Conservation (phyloP, 305 asterid species). For the Plantago coronopus region DNA sequence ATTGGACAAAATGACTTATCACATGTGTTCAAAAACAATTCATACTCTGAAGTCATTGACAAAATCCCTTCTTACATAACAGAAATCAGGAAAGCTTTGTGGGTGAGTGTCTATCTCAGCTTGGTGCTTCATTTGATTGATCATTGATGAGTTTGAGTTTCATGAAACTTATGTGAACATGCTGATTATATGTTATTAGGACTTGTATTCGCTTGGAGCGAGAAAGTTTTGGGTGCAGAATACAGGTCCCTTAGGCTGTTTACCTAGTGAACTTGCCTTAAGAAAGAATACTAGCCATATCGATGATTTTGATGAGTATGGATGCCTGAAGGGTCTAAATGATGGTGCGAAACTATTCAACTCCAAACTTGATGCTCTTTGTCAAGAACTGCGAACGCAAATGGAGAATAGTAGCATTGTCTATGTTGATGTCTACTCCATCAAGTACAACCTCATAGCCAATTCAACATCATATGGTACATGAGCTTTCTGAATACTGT, state of each 20-base stretch:
- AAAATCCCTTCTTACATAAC: conserved; percentile 27
- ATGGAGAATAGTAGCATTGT: conserved; percentile 25
- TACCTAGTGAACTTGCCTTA: conserved; percentile 24
- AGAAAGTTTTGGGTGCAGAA: conserved; percentile 31
- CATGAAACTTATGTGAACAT: no score
- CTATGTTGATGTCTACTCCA: conserved; percentile 26
- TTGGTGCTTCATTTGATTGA: neutral
- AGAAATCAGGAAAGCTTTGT: conserved; percentile 23
- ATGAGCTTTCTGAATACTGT: neutral
- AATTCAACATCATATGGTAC: conserved; percentile 23
- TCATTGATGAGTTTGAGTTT: neutral
- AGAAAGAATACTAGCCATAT: neutral
- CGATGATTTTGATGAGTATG: conserved; percentile 23
- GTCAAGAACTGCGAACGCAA: conserved; percentile 24
- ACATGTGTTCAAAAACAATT: conserved; percentile 17
- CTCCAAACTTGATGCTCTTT: conserved; percentile 12
- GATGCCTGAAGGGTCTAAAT: conserved; percentile 25
- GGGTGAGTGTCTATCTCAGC: conserved; percentile 21
- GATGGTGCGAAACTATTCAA: conserved; percentile 26
- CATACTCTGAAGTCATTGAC: conserved; percentile 21
- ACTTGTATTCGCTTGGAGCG: conserved; percentile 26
- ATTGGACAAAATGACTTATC: conserved; percentile 34
- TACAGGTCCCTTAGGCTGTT: conserved; percentile 32
- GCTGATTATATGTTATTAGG: conserved; percentile 3
- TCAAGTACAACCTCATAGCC: conserved; percentile 18